Evolutionary conservation across 139 green algal genomes (phyloP), one percentile per base, ranked within the genome.

Genomic region (Closterium sp.): DNA sequence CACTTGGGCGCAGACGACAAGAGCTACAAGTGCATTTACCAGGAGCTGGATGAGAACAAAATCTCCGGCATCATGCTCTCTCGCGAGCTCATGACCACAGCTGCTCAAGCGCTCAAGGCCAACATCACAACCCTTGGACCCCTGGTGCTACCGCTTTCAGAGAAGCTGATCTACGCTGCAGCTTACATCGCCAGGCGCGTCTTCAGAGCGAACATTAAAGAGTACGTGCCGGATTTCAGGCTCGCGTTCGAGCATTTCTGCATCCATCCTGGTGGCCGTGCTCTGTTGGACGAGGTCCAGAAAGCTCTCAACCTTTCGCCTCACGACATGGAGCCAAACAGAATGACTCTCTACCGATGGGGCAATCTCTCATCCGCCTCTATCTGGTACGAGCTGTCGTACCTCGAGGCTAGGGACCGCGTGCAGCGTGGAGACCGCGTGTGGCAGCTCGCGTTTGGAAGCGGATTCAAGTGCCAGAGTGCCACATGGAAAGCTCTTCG

Each of bases 221-320:
- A 97, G 13, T 99, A 99, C 96, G 98, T 99, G 92, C 98, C 98
- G 0, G 97, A 99, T 96, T 99, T 99, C 96, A 98, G 98, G 95
- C 96, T 97, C 11, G 98, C 98, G 2, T 99, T 99, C 91, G 97
- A 99, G 94, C 97, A 99, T 93, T 97, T 99, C 89, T 99, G 98
- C 96, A 99, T 99, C 91, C 98, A 99, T 96, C 98, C 98, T 0
- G 97, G 96, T 29, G 98, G 97, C 11, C 95, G 97, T 19, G 97
- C 96, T 28, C 97, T 99, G 21, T 97, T 99, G 38, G 97, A 99
- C 86, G 98, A 98, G 94, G 98, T 99, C 89, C 97, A 99, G 95
- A 97, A 97, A 95, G 98, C 99, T 95, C 96, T 99, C 88, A 86
- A 96, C 70, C 94, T 99, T 45, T 95, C 92, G 0, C 89, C 89